Base-by-base conservation (phyloP, 805 yeast species). In the Kazachstania bromeliacearum region DNA sequence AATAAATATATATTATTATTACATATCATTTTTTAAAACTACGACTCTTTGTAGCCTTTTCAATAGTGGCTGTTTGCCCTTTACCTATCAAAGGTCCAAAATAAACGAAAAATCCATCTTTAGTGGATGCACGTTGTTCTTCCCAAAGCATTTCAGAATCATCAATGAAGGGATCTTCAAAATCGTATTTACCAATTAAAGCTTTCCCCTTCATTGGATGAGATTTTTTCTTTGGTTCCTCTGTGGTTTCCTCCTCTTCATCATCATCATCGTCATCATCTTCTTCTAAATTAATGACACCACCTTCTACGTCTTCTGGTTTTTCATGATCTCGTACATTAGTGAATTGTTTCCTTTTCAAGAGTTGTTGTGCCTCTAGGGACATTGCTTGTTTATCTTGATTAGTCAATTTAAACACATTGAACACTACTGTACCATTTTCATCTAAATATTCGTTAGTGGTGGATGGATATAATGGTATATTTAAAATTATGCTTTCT, bases 161-260 rank as follows among this genome's bases (percentile, higher is more conserved):
- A 62, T 92, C 99, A 40, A 92, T 92, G 52, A 92, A 92, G 2
- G 97, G 98, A 59, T 92, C 99, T 41, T 83, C 78, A 33, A 75
- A 67, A 55, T 92, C 98, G 59, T 92, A 92, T 53, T 84, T 85
- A 2, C 96, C 96, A 24, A 87, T 85, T 45, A 82, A 74, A 36
- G 87, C 72, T 50, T 80, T 80, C 27, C 73, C 68, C 48, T 67
- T 66, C 51, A 67, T 69, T 32, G 60, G 58, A 42, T 68, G 58
- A 12, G 58, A 45, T 24, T 47, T 56, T 35, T 51, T 57, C 45
- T 52, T 53, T 5, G 54, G 53, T 23, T 38, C 41, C 6, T 43
- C 47, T 10, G 42, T 48, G 2, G 44, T 46, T 14, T 46, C 45
- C 5, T 48, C 50, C 2, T 46, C 47, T 24, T 44, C 49, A 14